Evolutionary conservation across 495 filamentous ascomycete species (phyloP).

Genomic region (Neurospora sp.): DNA sequence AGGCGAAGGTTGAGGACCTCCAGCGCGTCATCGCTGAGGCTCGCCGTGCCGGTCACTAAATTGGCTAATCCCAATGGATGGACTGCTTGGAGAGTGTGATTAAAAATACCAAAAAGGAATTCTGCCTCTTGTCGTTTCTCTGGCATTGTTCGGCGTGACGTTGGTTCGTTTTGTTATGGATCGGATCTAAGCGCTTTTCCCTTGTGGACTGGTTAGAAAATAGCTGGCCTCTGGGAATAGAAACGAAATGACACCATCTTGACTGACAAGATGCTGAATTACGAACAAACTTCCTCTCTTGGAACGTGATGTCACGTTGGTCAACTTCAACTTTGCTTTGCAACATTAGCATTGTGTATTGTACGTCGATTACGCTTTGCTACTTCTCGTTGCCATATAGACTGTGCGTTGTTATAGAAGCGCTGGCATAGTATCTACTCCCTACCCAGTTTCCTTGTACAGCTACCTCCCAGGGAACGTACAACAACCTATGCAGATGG

Average conservation of each 20-base stretch:
- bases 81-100: slow-evolving; percentile 2
- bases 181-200: background rate
- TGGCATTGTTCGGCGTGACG: slow-evolving; percentile 10
- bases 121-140: slow-evolving; percentile 13
- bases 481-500: slow-evolving; percentile 4
- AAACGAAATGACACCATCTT: slow-evolving; percentile 2
- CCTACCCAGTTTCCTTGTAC: background rate
- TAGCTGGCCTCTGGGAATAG: slow-evolving; percentile 5
- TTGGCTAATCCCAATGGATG: slow-evolving; percentile 5
- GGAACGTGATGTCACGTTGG: background rate
- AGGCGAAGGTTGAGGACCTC: slow-evolving; percentile 98
- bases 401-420: background rate
- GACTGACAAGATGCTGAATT: slow-evolving; percentile 8
- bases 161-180: slow-evolving; percentile 6
- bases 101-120: slow-evolving; percentile 4
- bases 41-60: slow-evolving; percentile 71
- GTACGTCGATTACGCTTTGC: background rate
- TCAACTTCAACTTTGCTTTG: background rate
- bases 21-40: slow-evolving; percentile 94
- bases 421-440: background rate
- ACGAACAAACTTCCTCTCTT: background rate
- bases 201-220: slow-evolving; percentile 4
- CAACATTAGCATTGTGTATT: background rate
- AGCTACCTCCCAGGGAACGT: background rate
- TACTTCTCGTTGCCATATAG: background rate